Evolutionary conservation across 2,329 filamentous ascomycete genomes (phyloP).

Genomic region (Exophiala alcalophila): DNA sequence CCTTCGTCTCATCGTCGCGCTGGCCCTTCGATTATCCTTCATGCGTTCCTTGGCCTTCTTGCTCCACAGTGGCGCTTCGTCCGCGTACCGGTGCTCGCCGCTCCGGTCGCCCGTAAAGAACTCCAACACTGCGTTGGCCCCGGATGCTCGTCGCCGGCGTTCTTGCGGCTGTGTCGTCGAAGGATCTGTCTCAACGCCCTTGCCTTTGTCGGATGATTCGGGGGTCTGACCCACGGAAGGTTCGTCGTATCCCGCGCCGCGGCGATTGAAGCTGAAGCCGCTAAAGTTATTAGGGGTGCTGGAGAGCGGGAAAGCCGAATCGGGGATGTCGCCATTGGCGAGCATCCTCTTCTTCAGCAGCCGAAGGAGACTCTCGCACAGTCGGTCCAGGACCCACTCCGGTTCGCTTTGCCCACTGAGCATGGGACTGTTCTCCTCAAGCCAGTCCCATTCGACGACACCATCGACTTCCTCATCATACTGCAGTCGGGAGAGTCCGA

Average conservation of each 20-base stretch:
- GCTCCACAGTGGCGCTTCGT: slow-evolving; percentile 22
- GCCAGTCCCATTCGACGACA: slow-evolving; percentile 68
- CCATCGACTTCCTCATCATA: slow-evolving; percentile 56
- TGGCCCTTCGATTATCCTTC: slow-evolving; percentile 7
- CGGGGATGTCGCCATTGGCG: slow-evolving; percentile 6
- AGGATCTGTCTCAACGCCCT: neutral
- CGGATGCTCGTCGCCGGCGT: slow-evolving; percentile 23
- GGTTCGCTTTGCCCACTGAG: slow-evolving; percentile 60
- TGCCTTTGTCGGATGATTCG: slow-evolving; percentile 9
- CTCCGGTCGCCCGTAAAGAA: slow-evolving; percentile 26
- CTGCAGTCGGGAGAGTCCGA: slow-evolving; percentile 35
- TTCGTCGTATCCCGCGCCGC: slow-evolving; percentile 8
- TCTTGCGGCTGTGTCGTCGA: slow-evolving; percentile 3
- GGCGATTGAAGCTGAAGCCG: slow-evolving; percentile 10
- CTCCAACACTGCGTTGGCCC: slow-evolving; percentile 20
- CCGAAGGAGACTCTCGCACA: slow-evolving; percentile 63
- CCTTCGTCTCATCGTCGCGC: slow-evolving; percentile 2
- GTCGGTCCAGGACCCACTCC: slow-evolving; percentile 64
- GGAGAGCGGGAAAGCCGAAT: slow-evolving; percentile 2
- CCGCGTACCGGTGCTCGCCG: slow-evolving; percentile 18
- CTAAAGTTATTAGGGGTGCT: slow-evolving; percentile 10
- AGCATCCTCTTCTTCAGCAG: slow-evolving; percentile 27
- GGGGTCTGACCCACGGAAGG: neutral
- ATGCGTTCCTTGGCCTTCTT: slow-evolving; percentile 18
- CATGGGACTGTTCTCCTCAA: slow-evolving; percentile 66